Evolutionary conservation across 1,139 yeast species (phyloP), one percentile per base, ranked within the genome.

Genomic region (Magnusiomyces magnusii): DNA sequence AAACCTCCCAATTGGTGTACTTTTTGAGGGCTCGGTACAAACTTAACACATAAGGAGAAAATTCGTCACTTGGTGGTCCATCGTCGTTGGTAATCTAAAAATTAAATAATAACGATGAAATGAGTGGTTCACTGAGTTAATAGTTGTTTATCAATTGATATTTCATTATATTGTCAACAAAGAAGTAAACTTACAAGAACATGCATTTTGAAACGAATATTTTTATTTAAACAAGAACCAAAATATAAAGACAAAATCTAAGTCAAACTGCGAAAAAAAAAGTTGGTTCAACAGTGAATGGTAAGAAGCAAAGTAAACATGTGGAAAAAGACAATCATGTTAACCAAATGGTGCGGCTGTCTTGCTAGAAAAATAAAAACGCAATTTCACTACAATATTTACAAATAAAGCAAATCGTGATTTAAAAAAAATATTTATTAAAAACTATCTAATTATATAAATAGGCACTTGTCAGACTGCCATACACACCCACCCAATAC

Each of bases 401-500:
- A n/a, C n/a, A n/a, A n/a, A n/a, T n/a, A n/a, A n/a, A n/a, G n/a
- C n/a, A n/a, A n/a, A n/a, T n/a, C n/a, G n/a, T n/a, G n/a, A n/a
- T n/a, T n/a, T n/a, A n/a, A n/a, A n/a, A n/a, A n/a, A 44, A 44
- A 24, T 19, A n/a, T 19, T 44, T 24, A 19, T 19, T 44, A 44
- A 13, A 57, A 54, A 39, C 5, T 42, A 31, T 31, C 7, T 31
- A 31, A 31, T 31, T 31, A 31, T 31, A 31, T 7, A 31, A 7
- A 53, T 47, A 39, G 44, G 36, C 47, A 88, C 97, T 89, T 90
- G 97, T 91, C 97, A 90, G 97, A 91, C 96, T 86, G 95, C 97
- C 97, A 83, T 91, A 85, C 83, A 83, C 81, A 82, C 96, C 97
- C 97, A 89, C 97, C 97, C 93, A 78, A 68, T 68, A 78, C 75